These are phyloP conservation scores for Phytophthora gonapodyides DNA, from an alignment of 352 stramenopile species.

Conservation along the genomic window DNA sequence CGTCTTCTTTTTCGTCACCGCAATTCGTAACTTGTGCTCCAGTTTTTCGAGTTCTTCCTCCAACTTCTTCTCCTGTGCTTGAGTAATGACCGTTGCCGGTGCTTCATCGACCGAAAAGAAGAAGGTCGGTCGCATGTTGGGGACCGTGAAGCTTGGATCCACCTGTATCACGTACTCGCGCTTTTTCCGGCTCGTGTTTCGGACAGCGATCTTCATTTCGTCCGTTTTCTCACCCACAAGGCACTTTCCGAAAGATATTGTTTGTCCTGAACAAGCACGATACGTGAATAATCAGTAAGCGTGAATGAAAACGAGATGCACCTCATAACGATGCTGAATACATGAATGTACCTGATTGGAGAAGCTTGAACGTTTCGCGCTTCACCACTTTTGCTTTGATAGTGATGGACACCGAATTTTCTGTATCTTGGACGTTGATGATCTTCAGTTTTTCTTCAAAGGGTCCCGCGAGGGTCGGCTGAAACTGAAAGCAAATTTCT, in stretches of 20 bases:
- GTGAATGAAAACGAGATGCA: background rate
- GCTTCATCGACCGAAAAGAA: slow-evolving; percentile 85
- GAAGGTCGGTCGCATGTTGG: slow-evolving; percentile 74
- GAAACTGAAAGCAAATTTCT: slow-evolving; percentile 91
- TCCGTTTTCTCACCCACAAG: slow-evolving; percentile 86
- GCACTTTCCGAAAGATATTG: slow-evolving; percentile 83
- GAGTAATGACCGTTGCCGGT: slow-evolving; percentile 82
- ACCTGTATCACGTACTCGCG: slow-evolving; percentile 89
- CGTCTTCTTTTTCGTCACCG: slow-evolving; percentile 88
- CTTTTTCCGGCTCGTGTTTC: slow-evolving; percentile 89
- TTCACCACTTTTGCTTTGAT: slow-evolving; percentile 92
- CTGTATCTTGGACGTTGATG: slow-evolving; percentile 88
- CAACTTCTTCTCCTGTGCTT: slow-evolving; percentile 90
- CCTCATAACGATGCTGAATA: background rate
- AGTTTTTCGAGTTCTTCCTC: slow-evolving; percentile 91
- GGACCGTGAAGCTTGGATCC: slow-evolving; percentile 70
- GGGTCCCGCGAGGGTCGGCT: slow-evolving; percentile 79
- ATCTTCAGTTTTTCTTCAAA: slow-evolving; percentile 92
- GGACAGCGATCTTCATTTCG: slow-evolving; percentile 81
- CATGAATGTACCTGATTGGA: slow-evolving; percentile 76
- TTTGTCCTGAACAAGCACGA: slow-evolving; percentile 55
- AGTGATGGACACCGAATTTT: slow-evolving; percentile 87
- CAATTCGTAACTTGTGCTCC: slow-evolving; percentile 90
- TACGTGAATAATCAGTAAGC: too few species aligned
- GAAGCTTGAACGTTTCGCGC: slow-evolving; percentile 88